Conservation (phyloP, 495 filamentous ascomycete genomes). For the Talaromyces stipitatus region DNA sequence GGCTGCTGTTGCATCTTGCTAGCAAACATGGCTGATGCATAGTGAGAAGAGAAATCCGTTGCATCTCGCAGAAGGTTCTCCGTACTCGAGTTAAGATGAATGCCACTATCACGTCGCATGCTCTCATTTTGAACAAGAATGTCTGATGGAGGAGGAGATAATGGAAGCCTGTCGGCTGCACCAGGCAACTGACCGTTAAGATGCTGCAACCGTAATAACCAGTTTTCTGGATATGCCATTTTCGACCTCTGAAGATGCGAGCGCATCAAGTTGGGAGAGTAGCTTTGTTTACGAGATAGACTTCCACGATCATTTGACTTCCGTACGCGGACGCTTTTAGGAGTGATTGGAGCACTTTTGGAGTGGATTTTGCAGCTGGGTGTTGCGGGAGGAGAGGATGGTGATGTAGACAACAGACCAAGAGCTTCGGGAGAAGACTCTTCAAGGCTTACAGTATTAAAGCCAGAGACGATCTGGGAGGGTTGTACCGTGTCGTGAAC, state of each 20-base stretch:
- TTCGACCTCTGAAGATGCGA: conserved; percentile 30
- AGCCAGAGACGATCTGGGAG: conserved; percentile 27
- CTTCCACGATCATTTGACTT: conserved; percentile 33
- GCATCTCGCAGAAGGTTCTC: conserved; percentile 15
- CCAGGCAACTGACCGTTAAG: conserved; percentile 18
- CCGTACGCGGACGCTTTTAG: conserved; percentile 30
- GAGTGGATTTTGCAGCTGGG: conserved; percentile 25
- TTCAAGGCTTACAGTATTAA: conserved; percentile 25
- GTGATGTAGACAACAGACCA: conserved; percentile 20
- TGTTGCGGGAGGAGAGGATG: conserved; percentile 37
- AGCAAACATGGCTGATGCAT: conserved; percentile 25
- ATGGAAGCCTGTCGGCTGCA: conserved; percentile 32
- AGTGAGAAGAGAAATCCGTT: conserved; percentile 29
- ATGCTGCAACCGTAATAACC: conserved; percentile 35
- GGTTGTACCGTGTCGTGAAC: conserved; percentile 36
- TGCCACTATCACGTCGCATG: conserved; percentile 18
- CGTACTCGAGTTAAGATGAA: conserved; percentile 4
- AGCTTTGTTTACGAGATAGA: conserved; percentile 35
- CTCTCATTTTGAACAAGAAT: conserved; percentile 36
- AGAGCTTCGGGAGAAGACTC: conserved; percentile 18
- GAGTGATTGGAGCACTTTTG: conserved; percentile 31
- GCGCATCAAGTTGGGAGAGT: conserved; percentile 34
- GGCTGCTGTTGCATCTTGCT: conserved; percentile 32
- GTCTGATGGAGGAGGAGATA: conserved; percentile 40
- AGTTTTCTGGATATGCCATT: conserved; percentile 38